Evolutionary conservation across 805 yeast genomes (phyloP).

Genomic region (Tetrapisispora arboricola): DNA sequence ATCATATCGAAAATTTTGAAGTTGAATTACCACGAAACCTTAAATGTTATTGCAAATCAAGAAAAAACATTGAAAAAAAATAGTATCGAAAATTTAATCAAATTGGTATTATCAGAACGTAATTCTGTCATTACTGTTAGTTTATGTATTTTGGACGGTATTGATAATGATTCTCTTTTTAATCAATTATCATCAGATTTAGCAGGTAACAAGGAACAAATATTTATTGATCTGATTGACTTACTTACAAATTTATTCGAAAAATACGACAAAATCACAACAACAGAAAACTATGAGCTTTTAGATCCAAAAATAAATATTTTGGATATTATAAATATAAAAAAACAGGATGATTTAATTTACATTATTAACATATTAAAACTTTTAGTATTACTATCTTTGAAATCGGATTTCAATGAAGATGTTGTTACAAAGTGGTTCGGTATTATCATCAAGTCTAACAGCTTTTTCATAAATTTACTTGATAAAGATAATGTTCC

Average conservation of each 20-base stretch:
- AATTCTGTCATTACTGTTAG: slow-evolving; percentile 37
- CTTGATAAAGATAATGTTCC: slow-evolving; percentile 9
- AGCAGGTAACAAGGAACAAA: slow-evolving; percentile 8
- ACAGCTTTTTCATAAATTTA: slow-evolving; percentile 5
- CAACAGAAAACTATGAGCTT: background rate
- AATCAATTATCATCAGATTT: slow-evolving; percentile 15
- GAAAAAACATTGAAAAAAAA: slow-evolving; percentile 25
- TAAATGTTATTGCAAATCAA: slow-evolving; percentile 34
- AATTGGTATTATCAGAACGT: slow-evolving; percentile 41
- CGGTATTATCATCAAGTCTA: slow-evolving; percentile 33
- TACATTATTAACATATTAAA: slow-evolving; percentile 28
- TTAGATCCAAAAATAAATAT: background rate
- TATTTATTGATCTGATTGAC: background rate
- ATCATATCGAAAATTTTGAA: slow-evolving; percentile 32
- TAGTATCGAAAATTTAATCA: slow-evolving; percentile 6
- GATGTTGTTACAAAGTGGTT: slow-evolving; percentile 45
- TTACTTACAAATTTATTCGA: background rate
- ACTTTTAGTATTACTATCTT: slow-evolving; percentile 32
- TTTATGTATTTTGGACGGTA: slow-evolving; percentile 21
- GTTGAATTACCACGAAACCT: slow-evolving; percentile 36
- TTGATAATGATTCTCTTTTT: slow-evolving; percentile 15
- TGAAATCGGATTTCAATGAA: slow-evolving; percentile 28
- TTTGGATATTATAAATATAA: slow-evolving; percentile 14
- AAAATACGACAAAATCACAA: background rate
- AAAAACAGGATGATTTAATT: slow-evolving; percentile 27